Evolutionary conservation across 2,329 filamentous ascomycete genomes (phyloP).

Genomic region (Alternaria sp.): DNA sequence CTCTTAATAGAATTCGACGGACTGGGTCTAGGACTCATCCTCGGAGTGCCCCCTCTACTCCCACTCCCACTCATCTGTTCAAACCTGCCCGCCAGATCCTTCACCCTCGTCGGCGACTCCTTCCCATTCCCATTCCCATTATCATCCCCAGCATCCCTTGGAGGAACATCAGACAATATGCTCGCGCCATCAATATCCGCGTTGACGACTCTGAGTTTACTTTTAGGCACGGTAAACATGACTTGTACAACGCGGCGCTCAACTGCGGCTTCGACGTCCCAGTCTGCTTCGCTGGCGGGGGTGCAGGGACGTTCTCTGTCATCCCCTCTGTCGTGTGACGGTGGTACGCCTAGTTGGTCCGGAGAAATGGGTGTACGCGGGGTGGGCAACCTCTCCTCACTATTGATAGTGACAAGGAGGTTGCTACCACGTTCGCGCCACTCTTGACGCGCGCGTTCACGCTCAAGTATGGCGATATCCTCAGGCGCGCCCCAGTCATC

Average conservation of each 20-base stretch:
- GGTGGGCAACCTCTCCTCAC: slow-evolving; percentile 34
- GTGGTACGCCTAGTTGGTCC: slow-evolving; percentile 29
- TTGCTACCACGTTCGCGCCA: slow-evolving; percentile 37
- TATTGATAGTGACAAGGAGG: slow-evolving; percentile 37
- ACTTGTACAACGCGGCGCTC: slow-evolving; percentile 58
- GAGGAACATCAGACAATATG: slow-evolving; percentile 30
- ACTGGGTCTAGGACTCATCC: slow-evolving; percentile 21
- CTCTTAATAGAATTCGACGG: slow-evolving; percentile 31
- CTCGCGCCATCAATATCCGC: slow-evolving; percentile 42
- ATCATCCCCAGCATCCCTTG: slow-evolving; percentile 13
- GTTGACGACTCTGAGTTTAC: slow-evolving; percentile 88
- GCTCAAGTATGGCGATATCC: slow-evolving; percentile 40
- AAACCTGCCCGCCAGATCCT: slow-evolving; percentile 39
- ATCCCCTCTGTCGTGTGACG: background rate
- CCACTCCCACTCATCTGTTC: slow-evolving; percentile 28
- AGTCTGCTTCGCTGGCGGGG: slow-evolving; percentile 53
- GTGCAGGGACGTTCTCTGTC: slow-evolving; percentile 32
- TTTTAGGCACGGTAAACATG: slow-evolving; percentile 93
- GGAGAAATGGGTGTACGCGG: slow-evolving; percentile 36
- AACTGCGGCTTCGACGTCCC: slow-evolving; percentile 59
- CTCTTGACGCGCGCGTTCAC: slow-evolving; percentile 39
- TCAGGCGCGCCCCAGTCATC: slow-evolving; percentile 46
- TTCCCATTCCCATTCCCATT: background rate
- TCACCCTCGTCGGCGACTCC: slow-evolving; percentile 31
- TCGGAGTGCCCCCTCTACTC: slow-evolving; percentile 1